These are phyloP conservation scores for Gracilaria domingensis DNA, from an alignment of 23 red algal species.

Conservation along the genomic window DNA sequence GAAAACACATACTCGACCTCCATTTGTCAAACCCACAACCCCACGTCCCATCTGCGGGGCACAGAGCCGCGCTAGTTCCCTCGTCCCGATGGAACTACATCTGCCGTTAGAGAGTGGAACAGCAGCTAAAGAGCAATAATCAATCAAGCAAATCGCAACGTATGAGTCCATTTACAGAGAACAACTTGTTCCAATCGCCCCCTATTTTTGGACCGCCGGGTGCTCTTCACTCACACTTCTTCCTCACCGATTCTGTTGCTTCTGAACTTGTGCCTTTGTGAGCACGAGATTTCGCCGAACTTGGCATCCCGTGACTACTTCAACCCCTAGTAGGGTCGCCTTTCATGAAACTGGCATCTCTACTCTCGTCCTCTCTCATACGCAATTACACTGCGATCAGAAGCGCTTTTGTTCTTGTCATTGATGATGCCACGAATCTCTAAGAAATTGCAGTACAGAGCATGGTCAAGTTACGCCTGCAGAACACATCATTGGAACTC, in stretches of 20 bases:
- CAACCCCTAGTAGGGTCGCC: slow-evolving; percentile 1
- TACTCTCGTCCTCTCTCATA: neutral
- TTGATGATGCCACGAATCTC: neutral
- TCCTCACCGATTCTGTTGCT: neutral
- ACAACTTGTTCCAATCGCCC: slow-evolving; percentile 2
- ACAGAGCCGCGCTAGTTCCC: neutral
- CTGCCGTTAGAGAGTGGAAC: slow-evolving; percentile 1
- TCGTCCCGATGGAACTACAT: neutral
- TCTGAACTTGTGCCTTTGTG: neutral
- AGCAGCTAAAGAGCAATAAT: neutral
- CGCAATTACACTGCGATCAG: neutral
- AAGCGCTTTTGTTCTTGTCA: neutral
- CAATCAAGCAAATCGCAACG: neutral
- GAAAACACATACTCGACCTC: neutral
- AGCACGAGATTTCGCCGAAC: neutral
- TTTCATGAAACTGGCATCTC: neutral
- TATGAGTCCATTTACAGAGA: slow-evolving; percentile 8
- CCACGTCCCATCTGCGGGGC: neutral
- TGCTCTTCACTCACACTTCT: neutral
- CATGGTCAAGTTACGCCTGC: too few species aligned
- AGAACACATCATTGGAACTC: too few species aligned
- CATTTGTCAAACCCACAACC: neutral
- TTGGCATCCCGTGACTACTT: neutral
- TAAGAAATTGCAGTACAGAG: neutral
- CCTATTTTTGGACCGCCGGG: neutral